phyloP scores from a whole-genome alignment of 768 basidiomycete species.

The Trametes cubensis region DNA sequence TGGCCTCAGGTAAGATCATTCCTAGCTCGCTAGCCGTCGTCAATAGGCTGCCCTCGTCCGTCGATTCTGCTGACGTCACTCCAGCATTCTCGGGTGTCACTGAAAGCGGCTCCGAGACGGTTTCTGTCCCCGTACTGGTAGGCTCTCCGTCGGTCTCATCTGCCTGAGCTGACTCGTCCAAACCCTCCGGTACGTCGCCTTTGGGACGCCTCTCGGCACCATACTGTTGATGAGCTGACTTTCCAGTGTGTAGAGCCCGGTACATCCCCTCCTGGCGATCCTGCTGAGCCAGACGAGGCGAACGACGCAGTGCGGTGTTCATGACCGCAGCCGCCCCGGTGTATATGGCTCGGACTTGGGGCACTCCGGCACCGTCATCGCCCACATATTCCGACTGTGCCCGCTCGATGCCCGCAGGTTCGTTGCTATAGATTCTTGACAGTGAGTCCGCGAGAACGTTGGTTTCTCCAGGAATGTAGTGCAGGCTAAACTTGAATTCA shows the following conservation, averaged over 20 bases:
- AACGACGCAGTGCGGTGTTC: no score
- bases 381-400: conserved; percentile 11
- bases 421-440: conserved; percentile 20
- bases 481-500: conserved; percentile 26
- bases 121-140: not conserved
- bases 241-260: no score
- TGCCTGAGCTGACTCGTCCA: no score
- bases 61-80: not conserved
- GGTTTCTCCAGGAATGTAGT: conserved; percentile 25
- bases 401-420: conserved; percentile 12
- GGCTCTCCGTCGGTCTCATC: no score
- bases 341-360: no score
- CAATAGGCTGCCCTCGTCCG: not conserved
- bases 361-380: conserved; percentile 3
- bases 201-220: no score
- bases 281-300: no score
- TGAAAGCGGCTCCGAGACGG: not conserved
- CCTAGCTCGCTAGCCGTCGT: not conserved
- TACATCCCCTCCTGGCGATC: no score
- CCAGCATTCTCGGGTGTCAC: not conserved
- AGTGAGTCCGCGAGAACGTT: conserved; percentile 25
- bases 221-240: no score
- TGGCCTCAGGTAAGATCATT: conserved; percentile 11
- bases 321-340: no score
- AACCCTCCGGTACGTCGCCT: no score